phyloP scores from a whole-genome alignment of 2,329 filamentous ascomycete genomes.

The Coniochaeta hoffmannii region DNA sequence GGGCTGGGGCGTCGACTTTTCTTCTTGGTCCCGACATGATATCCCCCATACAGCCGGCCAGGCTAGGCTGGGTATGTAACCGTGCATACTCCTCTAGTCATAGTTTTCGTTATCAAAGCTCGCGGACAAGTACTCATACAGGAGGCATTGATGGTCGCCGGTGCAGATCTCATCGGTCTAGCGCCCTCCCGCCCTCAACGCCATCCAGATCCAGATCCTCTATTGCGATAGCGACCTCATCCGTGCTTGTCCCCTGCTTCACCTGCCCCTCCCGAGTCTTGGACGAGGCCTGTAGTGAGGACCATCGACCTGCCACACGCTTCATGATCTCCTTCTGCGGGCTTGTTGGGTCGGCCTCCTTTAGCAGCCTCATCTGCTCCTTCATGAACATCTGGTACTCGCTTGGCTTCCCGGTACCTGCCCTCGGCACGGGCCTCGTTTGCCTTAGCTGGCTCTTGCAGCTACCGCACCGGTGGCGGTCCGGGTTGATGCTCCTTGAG shows the following conservation, averaged over 20 bases:
- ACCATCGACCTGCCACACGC: slow-evolving; percentile 57
- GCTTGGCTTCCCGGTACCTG: slow-evolving; percentile 20
- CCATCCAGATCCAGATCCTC: neutral
- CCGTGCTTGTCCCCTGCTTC: neutral
- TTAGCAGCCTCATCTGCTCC: slow-evolving; percentile 57
- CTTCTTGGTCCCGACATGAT: neutral
- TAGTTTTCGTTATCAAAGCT: neutral
- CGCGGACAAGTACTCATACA: neutral
- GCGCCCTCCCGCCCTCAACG: neutral
- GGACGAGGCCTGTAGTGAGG: slow-evolving; percentile 30
- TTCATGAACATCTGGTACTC: slow-evolving; percentile 52
- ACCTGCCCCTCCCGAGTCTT: slow-evolving; percentile 10
- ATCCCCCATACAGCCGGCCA: neutral
- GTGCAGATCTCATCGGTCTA: neutral
- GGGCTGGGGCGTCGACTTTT: too few species aligned
- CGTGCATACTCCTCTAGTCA: neutral
- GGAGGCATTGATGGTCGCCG: neutral
- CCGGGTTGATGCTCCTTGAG: slow-evolving; percentile 73
- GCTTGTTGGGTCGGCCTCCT: slow-evolving; percentile 45
- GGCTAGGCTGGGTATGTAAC: neutral
- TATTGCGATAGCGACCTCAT: neutral
- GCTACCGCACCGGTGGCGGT: slow-evolving; percentile 64
- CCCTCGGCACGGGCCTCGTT: slow-evolving; percentile 67
- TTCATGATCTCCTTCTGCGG: slow-evolving; percentile 64
- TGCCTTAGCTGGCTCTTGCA: slow-evolving; percentile 68